A percentile compares a stretch with the other conserved stretches of the same genome.
These are phyloP conservation scores for Blastobotrys peoriensis DNA, from an alignment of 805 yeast genomes.

Conservation along the genomic window DNA sequence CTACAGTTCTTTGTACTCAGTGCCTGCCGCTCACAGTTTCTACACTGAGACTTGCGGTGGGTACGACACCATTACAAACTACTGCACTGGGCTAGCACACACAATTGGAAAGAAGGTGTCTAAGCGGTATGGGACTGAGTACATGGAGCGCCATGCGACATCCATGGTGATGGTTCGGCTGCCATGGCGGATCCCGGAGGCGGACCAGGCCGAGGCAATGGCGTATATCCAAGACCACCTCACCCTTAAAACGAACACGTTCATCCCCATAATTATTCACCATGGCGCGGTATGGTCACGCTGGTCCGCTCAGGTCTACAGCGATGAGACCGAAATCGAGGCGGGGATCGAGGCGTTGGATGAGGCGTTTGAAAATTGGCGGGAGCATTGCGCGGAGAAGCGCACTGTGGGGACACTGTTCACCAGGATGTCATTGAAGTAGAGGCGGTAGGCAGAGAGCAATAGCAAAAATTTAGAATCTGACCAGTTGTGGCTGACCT, in stretches of 20 bases:
- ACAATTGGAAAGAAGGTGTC: conserved; percentile 38
- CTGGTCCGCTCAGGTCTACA: conserved; percentile 56
- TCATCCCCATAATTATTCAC: conserved; percentile 42
- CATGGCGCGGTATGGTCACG: conserved; percentile 40
- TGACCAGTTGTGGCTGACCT: too few relatives aligned
- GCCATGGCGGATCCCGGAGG: conserved; percentile 26
- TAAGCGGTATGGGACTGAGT: conserved; percentile 36
- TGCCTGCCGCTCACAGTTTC: conserved; percentile 49
- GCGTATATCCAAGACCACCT: conserved; percentile 19
- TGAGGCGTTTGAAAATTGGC: conserved; percentile 26
- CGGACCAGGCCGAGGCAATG: conserved; percentile 19
- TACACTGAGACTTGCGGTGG: conserved; percentile 55
- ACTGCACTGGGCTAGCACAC: conserved; percentile 42
- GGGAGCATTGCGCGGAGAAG: too few relatives aligned
- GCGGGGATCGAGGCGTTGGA: conserved; percentile 39
- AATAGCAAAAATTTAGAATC: too few relatives aligned
- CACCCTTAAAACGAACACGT: conserved; percentile 36
- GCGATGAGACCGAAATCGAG: conserved; percentile 49
- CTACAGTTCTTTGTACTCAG: conserved; percentile 38
- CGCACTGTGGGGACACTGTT: too few relatives aligned
- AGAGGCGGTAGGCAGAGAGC: too few relatives aligned
- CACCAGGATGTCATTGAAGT: too few relatives aligned
- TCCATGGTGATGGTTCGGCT: conserved; percentile 42
- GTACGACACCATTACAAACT: conserved; percentile 43
- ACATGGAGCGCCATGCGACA: conserved; percentile 22